These are phyloP conservation scores for Jaltomata sinuosa DNA, from an alignment of 257 asterid genomes.

Conservation along the genomic window DNA sequence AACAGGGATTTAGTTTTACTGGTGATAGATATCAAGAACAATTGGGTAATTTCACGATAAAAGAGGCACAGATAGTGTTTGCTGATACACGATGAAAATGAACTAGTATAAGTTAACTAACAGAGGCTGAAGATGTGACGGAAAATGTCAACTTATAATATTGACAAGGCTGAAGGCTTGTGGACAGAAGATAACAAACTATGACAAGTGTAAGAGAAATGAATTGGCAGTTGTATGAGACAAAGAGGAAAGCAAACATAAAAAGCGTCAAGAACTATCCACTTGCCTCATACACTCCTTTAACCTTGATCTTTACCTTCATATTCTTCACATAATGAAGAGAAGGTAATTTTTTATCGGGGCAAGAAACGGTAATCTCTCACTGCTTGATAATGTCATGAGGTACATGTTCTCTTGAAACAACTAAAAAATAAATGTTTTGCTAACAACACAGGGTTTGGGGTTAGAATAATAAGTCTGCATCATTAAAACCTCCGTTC, in stretches of 20 bases:
- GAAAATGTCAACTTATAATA: background rate
- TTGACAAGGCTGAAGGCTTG: background rate
- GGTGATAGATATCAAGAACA: background rate
- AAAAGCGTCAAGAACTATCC: background rate
- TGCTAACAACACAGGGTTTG: background rate
- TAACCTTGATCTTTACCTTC: background rate
- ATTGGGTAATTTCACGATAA: background rate
- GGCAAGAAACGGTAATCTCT: background rate
- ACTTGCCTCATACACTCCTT: background rate
- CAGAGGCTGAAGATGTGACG: background rate
- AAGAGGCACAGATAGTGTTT: background rate
- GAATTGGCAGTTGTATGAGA: background rate
- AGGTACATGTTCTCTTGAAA: background rate
- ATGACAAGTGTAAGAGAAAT: background rate
- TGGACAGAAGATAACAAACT: background rate
- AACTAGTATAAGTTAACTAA: background rate
- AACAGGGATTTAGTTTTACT: background rate
- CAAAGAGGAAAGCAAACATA: background rate
- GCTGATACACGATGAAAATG: background rate
- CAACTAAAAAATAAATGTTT: background rate
- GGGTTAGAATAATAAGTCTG: background rate
- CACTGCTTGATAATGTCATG: background rate
- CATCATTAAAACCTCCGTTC: background rate
- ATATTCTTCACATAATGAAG: background rate
- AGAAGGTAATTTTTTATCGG: background rate